Conservation (phyloP, 1,139 yeast species). For the Wickerhamiella pararugosa region DNA sequence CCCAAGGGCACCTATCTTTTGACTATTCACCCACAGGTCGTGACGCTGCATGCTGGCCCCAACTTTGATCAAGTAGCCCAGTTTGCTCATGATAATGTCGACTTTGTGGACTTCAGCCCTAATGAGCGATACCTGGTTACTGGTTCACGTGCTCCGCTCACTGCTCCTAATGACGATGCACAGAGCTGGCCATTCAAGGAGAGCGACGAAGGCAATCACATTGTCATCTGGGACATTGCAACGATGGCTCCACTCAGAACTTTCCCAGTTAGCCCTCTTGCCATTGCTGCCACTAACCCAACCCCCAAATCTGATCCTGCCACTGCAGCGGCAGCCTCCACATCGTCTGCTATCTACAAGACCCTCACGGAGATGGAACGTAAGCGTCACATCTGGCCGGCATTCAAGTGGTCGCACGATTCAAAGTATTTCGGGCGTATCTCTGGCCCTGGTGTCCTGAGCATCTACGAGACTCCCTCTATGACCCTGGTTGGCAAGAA, state of each 20-base stretch:
- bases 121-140: conserved; percentile 83
- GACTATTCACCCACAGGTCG: conserved; percentile 88
- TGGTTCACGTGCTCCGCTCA: conserved; percentile 73
- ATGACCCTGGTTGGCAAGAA: conserved; percentile 75
- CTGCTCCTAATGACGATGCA: conserved; percentile 48
- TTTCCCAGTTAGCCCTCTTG: conserved; percentile 42
- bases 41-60: conserved; percentile 92
- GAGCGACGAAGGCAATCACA: conserved; percentile 83
- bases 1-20: conserved; percentile 85
- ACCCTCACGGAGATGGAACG: conserved; percentile 34
- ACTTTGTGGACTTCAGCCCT: conserved; percentile 85
- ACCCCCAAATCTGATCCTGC: conserved; percentile 12
- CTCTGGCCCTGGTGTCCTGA: conserved; percentile 76
- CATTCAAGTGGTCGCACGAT: conserved; percentile 90
- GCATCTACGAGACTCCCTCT: conserved; percentile 62
- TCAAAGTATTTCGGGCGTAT: conserved; percentile 92
- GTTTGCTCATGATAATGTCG: conserved; percentile 79
- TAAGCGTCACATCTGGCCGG: conserved; percentile 80
- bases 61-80: conserved; percentile 60
- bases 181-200: conserved; percentile 70
- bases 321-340: conserved; percentile 5
- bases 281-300: conserved; percentile 25
- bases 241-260: conserved; percentile 79
- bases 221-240: conserved; percentile 83
- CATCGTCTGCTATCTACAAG: conserved; percentile 14